Evolutionary conservation across 2,329 filamentous ascomycete species (phyloP), one percentile per base, ranked within the genome.

Genomic region (Paraphaeosphaeria minitans): DNA sequence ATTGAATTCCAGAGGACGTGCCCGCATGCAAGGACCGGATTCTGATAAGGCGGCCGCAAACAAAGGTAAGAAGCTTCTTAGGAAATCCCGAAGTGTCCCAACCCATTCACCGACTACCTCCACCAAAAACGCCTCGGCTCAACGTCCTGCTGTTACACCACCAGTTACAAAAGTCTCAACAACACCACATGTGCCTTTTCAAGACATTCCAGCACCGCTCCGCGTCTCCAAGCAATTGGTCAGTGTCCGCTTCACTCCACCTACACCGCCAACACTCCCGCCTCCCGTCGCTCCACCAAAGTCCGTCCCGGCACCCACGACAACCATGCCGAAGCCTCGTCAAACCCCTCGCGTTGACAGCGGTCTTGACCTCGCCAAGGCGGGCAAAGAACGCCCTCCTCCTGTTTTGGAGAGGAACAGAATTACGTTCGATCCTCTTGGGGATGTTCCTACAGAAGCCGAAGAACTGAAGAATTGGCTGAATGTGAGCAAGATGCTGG

Each of bases 211-310:
- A 7, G 16, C 53, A 19, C 48, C 49, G 5, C n/a, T 48, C 46
- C 22, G 53, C 19, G 7, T 61, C 12, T 56, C 60, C 2, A 66
- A 66, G 31, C 63, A 67, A 39, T 47, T 66, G 43, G 42, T 68
- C 22, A 65, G 60, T 16, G 59, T 66, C 10, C 55, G 41, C 19
- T 60, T 57, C 41, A 56, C 53, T 12, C 60, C 41, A 7, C 49
- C 39, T 22, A 24, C 27, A 19, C 58, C 14, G 39, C 55, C 43
- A 27, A 53, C 31, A 8, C 16, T 43, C 13, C 48, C 45, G 14
- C 16, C 29, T 27, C 24, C 13, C 22, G 12, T 19, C 7, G 16
- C 55, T 7, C 22, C 48, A 27, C 33, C 35, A 27, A 45, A 39
- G 5, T 10, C 45, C 21, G 29, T 22, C 21, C 8, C 29, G 10